Evolutionary conservation across 108 stramenopile genomes (phyloP).

Genomic region (Mayamaea pseudoterrestris): DNA sequence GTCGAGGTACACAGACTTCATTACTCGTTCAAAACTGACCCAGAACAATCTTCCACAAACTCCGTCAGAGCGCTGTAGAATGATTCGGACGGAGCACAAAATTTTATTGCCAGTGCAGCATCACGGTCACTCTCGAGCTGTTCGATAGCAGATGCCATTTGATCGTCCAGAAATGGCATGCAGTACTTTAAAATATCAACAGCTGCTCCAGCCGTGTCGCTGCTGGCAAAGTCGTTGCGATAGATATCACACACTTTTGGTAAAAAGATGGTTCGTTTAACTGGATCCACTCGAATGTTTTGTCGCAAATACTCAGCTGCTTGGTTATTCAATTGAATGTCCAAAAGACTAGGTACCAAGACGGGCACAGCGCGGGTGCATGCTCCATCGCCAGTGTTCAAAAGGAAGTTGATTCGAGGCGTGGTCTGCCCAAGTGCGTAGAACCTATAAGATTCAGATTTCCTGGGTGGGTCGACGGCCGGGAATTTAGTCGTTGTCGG

Average conservation of each 20-base stretch:
- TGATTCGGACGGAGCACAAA: no score
- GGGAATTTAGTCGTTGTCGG: slow-evolving; percentile 51
- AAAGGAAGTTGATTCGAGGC: slow-evolving; percentile 58
- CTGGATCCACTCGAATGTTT: slow-evolving; percentile 51
- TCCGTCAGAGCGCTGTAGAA: no score
- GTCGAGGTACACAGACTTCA: no score
- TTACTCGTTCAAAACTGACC: no score
- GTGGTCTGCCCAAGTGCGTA: slow-evolving; percentile 64
- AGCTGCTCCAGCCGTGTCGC: slow-evolving; percentile 15
- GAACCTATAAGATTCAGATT: slow-evolving; percentile 48
- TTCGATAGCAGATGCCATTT: not conserved
- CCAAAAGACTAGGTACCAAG: slow-evolving; percentile 28
- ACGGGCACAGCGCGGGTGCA: slow-evolving; percentile 52
- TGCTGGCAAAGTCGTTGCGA: slow-evolving; percentile 64
- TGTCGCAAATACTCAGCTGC: slow-evolving; percentile 39
- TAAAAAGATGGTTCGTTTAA: slow-evolving; percentile 37
- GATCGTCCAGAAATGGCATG: slow-evolving; percentile 36
- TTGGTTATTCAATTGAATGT: slow-evolving; percentile 54
- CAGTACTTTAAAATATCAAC: slow-evolving; percentile 34
- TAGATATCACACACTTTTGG: slow-evolving; percentile 83
- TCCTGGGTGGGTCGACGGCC: slow-evolving; percentile 53
- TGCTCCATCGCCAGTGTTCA: slow-evolving; percentile 52
- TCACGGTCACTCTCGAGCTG: no score
- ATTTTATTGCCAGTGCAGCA: no score
- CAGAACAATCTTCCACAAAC: no score